Evolutionary conservation across 1,284 basidiomycete genomes (phyloP).

Genomic region (Rhodotorula sp.): DNA sequence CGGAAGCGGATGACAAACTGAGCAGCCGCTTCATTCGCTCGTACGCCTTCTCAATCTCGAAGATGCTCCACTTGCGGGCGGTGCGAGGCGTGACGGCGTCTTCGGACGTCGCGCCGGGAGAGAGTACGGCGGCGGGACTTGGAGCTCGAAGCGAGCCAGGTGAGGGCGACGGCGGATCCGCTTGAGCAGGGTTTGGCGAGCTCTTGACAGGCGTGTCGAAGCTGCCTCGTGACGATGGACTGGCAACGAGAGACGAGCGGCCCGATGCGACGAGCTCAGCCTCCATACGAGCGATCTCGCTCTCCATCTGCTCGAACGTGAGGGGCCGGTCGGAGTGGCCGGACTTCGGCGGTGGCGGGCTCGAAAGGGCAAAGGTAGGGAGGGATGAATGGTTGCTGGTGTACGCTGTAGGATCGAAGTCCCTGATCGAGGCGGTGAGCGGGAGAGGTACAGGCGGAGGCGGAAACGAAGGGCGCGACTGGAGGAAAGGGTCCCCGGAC

Average conservation of each 20-base stretch:
- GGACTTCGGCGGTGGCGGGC: too few species aligned
- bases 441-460: not conserved
- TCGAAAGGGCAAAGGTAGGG: not conserved
- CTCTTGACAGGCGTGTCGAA: not conserved
- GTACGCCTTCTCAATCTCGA: conserved; percentile 12
- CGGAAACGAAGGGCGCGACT: not conserved
- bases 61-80: conserved; percentile 27
- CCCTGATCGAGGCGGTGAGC: too few species aligned
- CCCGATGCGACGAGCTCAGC: conserved; percentile 15
- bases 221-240: not conserved
- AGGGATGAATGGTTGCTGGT: not conserved
- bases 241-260: conserved; percentile 3
- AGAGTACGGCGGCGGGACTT: not conserved
- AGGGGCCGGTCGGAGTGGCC: not conserved
- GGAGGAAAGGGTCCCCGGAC: not conserved
- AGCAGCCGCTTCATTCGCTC: conserved; percentile 35
- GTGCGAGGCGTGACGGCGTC: conserved; percentile 30
- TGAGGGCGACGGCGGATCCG: not conserved
- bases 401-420: not conserved
- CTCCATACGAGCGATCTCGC: conserved; percentile 36
- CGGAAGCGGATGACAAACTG: conserved; percentile 2
- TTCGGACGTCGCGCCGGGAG: not conserved
- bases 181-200: not conserved
- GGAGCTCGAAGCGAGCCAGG: too few species aligned
- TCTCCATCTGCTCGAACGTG: conserved; percentile 38